Conservation (phyloP, 768 basidiomycete species). For the Boletus patriciae region DNA sequence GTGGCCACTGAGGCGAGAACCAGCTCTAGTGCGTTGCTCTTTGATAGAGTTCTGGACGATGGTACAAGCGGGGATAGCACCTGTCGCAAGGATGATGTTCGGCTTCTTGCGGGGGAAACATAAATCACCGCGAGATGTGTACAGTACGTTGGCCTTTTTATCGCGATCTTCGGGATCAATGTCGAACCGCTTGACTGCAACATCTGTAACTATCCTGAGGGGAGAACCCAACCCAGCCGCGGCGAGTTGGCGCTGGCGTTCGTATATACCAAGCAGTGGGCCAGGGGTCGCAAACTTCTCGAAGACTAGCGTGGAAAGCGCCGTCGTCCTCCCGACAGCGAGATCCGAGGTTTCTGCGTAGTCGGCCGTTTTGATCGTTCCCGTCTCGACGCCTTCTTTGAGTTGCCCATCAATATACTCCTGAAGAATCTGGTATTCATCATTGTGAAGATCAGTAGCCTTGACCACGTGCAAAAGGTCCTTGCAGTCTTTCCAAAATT, state of each 20-base stretch:
- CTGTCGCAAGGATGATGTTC: slow-evolving; percentile 23
- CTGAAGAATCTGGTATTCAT: slow-evolving; percentile 6
- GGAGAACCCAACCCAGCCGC: slow-evolving; percentile 10
- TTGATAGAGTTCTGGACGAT: slow-evolving; percentile 17
- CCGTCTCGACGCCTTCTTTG: background rate
- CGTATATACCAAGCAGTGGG: slow-evolving; percentile 14
- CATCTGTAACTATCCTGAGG: slow-evolving; percentile 16
- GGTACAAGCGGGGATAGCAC: slow-evolving; percentile 21
- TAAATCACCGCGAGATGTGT: slow-evolving; percentile 18
- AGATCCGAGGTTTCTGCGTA: slow-evolving; percentile 8
- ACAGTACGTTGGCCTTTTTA: slow-evolving; percentile 7
- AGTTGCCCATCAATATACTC: background rate
- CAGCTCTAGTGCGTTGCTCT: slow-evolving; percentile 13
- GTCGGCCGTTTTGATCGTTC: background rate
- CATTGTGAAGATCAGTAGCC: background rate
- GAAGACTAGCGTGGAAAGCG: slow-evolving; percentile 8
- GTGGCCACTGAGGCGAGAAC: slow-evolving; percentile 16
- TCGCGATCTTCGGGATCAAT: slow-evolving; percentile 10
- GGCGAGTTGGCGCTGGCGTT: slow-evolving; percentile 15
- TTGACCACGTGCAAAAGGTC: slow-evolving; percentile 3
- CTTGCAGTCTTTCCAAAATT: slow-evolving; percentile 2
- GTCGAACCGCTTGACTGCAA: slow-evolving; percentile 10
- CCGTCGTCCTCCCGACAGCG: slow-evolving; percentile 15
- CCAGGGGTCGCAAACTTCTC: slow-evolving; percentile 22
- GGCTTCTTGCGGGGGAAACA: slow-evolving; percentile 12